phyloP scores from a whole-genome alignment of 352 stramenopile species.

The Globisporangium barbulae region DNA sequence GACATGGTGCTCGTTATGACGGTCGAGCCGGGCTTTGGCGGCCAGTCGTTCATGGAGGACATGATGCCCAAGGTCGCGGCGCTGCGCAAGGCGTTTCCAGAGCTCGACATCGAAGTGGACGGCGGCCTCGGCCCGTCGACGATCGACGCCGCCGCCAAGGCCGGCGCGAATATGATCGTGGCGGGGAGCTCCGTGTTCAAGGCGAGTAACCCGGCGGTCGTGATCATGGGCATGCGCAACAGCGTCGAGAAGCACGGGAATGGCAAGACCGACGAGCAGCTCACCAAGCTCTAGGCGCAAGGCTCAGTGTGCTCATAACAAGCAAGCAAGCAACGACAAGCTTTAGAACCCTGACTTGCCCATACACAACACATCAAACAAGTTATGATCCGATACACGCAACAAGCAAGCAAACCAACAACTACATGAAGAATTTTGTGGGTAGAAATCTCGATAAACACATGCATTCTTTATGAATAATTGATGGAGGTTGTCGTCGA shows the following conservation, averaged over 20 bases:
- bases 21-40: constrained; percentile 96
- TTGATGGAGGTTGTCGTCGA: constrained; percentile 7
- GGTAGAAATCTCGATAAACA: constrained; percentile 5
- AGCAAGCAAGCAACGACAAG: not conserved
- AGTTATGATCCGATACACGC: constrained; percentile 9
- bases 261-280: constrained; percentile 59
- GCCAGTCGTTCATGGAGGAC: constrained; percentile 95
- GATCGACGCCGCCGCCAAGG: constrained; percentile 91
- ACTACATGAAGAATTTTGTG: not conserved
- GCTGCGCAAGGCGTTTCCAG: constrained; percentile 89
- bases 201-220: constrained; percentile 50
- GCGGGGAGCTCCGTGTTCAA: constrained; percentile 94
- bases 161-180: constrained; percentile 97
- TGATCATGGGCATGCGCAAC: constrained; percentile 81
- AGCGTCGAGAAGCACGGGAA: constrained; percentile 82
- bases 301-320: not conserved
- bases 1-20: constrained; percentile 99
- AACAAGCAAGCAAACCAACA: not conserved
- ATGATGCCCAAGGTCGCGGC: constrained; percentile 95
- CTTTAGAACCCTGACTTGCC: not conserved
- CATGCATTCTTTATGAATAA: constrained; percentile 23
- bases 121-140: constrained; percentile 93
- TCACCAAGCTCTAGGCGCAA: constrained; percentile 43
- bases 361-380: not conserved
- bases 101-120: constrained; percentile 97